A percentile compares a stretch with the other conserved stretches of the same genome.
Conservation (phyloP, 2,329 filamentous ascomycete genomes). For the Aspergillus pseudoglaucus region DNA sequence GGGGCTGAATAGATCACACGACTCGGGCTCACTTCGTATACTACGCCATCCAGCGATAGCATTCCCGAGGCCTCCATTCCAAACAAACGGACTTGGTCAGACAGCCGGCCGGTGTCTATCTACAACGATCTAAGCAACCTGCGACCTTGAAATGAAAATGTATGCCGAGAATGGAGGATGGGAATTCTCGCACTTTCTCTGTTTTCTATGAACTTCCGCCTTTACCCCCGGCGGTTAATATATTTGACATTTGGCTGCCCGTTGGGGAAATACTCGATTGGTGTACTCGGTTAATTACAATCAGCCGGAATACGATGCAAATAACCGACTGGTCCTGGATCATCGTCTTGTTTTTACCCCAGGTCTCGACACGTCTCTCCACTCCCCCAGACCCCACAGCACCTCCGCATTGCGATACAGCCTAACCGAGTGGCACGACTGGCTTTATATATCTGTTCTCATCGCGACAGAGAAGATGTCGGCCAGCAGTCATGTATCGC, state of each 20-base stretch:
- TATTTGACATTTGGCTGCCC: background rate
- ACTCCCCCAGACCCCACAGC: background rate
- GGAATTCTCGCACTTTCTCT: too few species aligned
- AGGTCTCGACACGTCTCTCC: too few species aligned
- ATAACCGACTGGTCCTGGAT: background rate
- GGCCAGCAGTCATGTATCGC: slow-evolving; percentile 17
- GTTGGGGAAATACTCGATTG: background rate
- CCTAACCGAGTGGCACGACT: background rate
- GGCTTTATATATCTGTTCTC: background rate
- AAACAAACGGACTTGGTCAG: too few species aligned
- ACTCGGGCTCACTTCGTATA: too few species aligned
- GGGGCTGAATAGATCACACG: too few species aligned
- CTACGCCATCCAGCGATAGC: too few species aligned
- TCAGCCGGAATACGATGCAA: background rate
- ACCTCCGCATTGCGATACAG: background rate
- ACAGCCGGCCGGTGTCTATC: too few species aligned
- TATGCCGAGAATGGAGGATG: too few species aligned
- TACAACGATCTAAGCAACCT: too few species aligned
- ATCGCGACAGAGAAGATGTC: background rate
- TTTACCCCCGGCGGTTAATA: background rate
- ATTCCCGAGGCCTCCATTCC: too few species aligned
- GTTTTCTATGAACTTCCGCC: background rate
- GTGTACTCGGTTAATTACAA: background rate
- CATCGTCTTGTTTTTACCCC: background rate
- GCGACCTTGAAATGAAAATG: too few species aligned